A percentile compares a stretch with the other conserved stretches of the same genome.
These are phyloP conservation scores for Geosmithia putterillii DNA, from an alignment of 2,329 filamentous ascomycete species.

Conservation along the genomic window DNA sequence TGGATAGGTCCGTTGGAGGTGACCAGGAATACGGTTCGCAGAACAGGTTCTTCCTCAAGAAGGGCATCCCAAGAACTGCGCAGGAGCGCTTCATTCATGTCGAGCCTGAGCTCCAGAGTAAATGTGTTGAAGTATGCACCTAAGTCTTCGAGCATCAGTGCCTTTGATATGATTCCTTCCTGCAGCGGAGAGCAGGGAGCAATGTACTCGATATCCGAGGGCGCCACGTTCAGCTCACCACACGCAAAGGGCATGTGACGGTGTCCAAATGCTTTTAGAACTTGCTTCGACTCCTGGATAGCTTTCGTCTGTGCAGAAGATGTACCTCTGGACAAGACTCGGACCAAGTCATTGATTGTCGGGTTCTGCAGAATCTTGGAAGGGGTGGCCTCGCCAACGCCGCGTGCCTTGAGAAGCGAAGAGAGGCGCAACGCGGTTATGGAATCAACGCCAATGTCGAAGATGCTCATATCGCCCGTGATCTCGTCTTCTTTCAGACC, in stretches of 20 bases:
- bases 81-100: slow-evolving; percentile 34
- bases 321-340: slow-evolving; percentile 14
- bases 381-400: slow-evolving; percentile 48
- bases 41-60: slow-evolving; percentile 42
- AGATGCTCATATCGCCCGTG: slow-evolving; percentile 52
- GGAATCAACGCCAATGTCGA: slow-evolving; percentile 79
- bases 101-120: slow-evolving; percentile 36
- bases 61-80: slow-evolving; percentile 44
- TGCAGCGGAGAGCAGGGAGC: slow-evolving; percentile 78
- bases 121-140: slow-evolving; percentile 72
- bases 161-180: slow-evolving; percentile 70
- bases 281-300: slow-evolving; percentile 41
- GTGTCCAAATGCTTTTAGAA: slow-evolving; percentile 51
- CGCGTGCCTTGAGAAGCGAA: slow-evolving; percentile 47
- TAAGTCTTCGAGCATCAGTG: slow-evolving; percentile 37
- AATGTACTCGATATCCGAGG: slow-evolving; percentile 54
- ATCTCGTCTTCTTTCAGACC: slow-evolving; percentile 30
- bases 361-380: slow-evolving; percentile 56
- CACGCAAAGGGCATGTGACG: slow-evolving; percentile 42
- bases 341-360: slow-evolving; percentile 32
- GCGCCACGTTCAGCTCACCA: slow-evolving; percentile 34
- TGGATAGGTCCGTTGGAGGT: slow-evolving; percentile 71
- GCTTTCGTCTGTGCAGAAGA: slow-evolving; percentile 1
- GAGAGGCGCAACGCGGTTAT: slow-evolving; percentile 69
- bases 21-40: slow-evolving; percentile 61